phyloP scores from a whole-genome alignment of 2,329 filamentous ascomycete genomes.

The Exophiala lecanii-corni region DNA sequence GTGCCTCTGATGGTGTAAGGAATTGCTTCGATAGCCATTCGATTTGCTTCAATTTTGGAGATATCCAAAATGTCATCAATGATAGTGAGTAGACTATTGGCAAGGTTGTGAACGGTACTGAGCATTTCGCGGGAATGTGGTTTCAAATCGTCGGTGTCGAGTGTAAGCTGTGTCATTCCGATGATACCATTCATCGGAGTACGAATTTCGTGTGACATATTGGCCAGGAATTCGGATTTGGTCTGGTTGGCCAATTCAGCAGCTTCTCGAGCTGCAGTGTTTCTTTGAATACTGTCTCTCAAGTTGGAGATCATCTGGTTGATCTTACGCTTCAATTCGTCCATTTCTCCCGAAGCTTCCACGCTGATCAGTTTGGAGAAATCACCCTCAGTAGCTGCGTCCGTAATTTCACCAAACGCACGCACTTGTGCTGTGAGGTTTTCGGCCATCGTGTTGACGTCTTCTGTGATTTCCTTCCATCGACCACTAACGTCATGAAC shows the following conservation, averaged over 20 bases:
- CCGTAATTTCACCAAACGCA: slow-evolving; percentile 97
- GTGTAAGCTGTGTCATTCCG: slow-evolving; percentile 92
- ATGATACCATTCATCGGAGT: slow-evolving; percentile 98
- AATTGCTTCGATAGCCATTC: slow-evolving; percentile 98
- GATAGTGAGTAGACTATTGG: slow-evolving; percentile 92
- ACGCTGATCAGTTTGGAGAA: slow-evolving; percentile 97
- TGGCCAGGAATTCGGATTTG: slow-evolving; percentile 96
- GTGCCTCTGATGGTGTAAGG: slow-evolving; percentile 91
- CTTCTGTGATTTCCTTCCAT: slow-evolving; percentile 97
- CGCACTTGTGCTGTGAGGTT: slow-evolving; percentile 92
- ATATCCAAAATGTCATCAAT: slow-evolving; percentile 77
- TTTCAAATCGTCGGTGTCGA: slow-evolving; percentile 91
- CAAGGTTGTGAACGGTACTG: slow-evolving; percentile 94
- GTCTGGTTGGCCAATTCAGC: slow-evolving; percentile 96
- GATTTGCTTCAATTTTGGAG: slow-evolving; percentile 81
- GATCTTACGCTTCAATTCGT: slow-evolving; percentile 97
- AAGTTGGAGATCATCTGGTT: slow-evolving; percentile 98
- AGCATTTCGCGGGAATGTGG: slow-evolving; percentile 97
- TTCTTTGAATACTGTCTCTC: slow-evolving; percentile 91
- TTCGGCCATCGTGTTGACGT: slow-evolving; percentile 89
- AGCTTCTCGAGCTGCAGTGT: slow-evolving; percentile 90
- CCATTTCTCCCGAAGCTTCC: slow-evolving; percentile 97
- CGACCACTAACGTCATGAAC: slow-evolving; percentile 86
- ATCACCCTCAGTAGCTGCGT: slow-evolving; percentile 91
- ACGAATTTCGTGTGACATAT: slow-evolving; percentile 98